Evolutionary conservation across 345 rosid species (phyloP).

Genomic region (Eucalyptus regnans): DNA sequence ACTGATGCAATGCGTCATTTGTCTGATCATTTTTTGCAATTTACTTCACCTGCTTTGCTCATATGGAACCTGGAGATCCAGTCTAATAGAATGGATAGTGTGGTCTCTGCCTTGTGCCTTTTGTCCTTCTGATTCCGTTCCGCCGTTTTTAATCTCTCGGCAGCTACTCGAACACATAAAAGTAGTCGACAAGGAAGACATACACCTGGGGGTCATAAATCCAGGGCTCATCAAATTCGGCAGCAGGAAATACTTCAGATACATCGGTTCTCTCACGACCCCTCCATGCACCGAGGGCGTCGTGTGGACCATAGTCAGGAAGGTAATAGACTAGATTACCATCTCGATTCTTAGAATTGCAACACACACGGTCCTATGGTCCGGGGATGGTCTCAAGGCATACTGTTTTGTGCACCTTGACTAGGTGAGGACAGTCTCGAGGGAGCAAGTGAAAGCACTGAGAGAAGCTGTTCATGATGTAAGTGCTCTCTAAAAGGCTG

Average conservation of each 20-base stretch:
- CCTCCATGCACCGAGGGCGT: conserved; percentile 81
- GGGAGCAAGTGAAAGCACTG: conserved; percentile 39
- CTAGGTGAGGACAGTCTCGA: conserved; percentile 57
- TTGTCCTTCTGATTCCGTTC: not conserved
- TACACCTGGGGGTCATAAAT: conserved; percentile 24
- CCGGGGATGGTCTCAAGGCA: not conserved
- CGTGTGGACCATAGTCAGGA: conserved; percentile 46
- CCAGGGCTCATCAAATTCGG: conserved; percentile 39
- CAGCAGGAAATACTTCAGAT: conserved; percentile 48
- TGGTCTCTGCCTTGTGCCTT: not conserved
- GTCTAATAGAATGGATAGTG: not conserved
- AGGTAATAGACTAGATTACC: conserved; percentile 5
- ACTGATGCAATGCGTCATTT: not conserved
- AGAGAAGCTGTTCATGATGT: conserved; percentile 40
- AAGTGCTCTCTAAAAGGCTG: not conserved
- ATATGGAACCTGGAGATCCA: not conserved
- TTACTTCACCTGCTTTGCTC: not conserved
- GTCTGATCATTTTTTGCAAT: not conserved
- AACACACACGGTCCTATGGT: not conserved
- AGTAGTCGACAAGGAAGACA: not conserved
- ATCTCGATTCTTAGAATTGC: not conserved
- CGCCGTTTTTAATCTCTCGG: not conserved
- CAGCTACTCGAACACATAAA: conserved; percentile 36
- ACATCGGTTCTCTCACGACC: conserved; percentile 53
- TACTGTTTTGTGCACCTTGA: not conserved